Base-by-base conservation (phyloP, 805 yeast species). In the Dipodascus geniculatus region DNA sequence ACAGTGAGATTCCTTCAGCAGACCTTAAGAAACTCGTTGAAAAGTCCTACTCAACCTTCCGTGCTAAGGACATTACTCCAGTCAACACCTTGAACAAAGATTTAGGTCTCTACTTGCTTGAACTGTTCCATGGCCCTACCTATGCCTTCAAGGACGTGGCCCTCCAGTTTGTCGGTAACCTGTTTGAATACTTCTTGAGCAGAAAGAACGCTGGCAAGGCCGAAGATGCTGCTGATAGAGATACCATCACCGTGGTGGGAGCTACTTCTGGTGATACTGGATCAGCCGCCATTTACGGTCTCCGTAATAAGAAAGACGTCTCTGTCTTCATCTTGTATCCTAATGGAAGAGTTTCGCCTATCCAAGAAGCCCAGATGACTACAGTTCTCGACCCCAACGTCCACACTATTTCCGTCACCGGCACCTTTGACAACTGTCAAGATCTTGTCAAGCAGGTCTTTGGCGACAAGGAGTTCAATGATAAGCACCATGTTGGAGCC, bases 221-320 rank as follows among this genome's bases (percentile, higher is more conserved):
- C 51, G 62, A 60, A 33, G 57, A 62, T 35, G 74, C 74, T 53
- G 77, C 76, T 56, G 76, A 78, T 60, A 78, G 91, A 67, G 93
- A 88, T 61, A 79, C 80, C 56, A 76, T 93, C 64, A 93, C 99
- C 42, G 98, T 93, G 60, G 96, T 93, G 55, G 99, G 99, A 65
- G 99, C 99, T 48, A 93, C 99, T 23, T 85, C 96, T 49, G 99
- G 99, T 66, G 99, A 93, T 65, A 93, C 99, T 49, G 99, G 99
- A 56, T 86, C 96, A 53, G 99, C 99, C 53, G 99, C 99, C 58
- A 93, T 93, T 61, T 93, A 93, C 71, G 99, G 99, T 53, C 78
- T 93, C 61, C 80, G 99, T 73, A 95, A 95, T 69, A 93, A 93
- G 73, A 86, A 89, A 71, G 98, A 93, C 68, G 96, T 93, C n/a